Percentiles rank a stretch among this genome's conserved stretches.
phyloP scores from a whole-genome alignment of 345 rosid genomes.

The Chamaenerion angustifolium region DNA sequence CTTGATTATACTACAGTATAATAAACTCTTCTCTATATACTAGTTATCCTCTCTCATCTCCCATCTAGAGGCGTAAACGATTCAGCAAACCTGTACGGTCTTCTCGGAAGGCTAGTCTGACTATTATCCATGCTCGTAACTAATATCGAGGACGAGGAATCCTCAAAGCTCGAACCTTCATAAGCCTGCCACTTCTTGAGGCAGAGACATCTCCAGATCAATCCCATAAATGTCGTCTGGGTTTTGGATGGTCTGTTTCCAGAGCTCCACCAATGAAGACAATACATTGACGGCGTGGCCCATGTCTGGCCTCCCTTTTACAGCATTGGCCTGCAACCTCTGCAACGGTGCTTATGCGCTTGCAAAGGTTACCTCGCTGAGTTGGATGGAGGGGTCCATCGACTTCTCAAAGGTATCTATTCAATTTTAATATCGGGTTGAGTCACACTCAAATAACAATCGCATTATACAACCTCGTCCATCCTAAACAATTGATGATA shows the following conservation, averaged over 20 bases:
- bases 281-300: constrained; percentile 70
- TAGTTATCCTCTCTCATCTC: constrained; percentile 21
- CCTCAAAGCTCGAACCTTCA: constrained; percentile 49
- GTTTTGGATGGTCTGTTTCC: constrained; percentile 65
- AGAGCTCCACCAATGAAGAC: constrained; percentile 58
- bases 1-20: no score
- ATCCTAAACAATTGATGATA: no score
- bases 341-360: constrained; percentile 64
- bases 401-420: constrained; percentile 40
- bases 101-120: constrained; percentile 68
- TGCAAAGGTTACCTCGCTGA: constrained; percentile 45
- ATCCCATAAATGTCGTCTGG: constrained; percentile 67
- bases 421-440: no score
- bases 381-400: constrained; percentile 52
- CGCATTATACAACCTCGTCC: no score
- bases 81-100: constrained; percentile 71
- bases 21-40: no score
- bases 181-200: constrained; percentile 88
- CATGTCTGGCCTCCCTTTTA: constrained; percentile 89
- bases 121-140: constrained; percentile 65
- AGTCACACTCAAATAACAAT: no score
- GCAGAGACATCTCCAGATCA: constrained; percentile 79
- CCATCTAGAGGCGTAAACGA: constrained; percentile 79
- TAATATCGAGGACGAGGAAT: constrained; percentile 37
- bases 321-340: constrained; percentile 89